A percentile compares a stretch with the other conserved stretches of the same genome.
Conservation (phyloP, 495 filamentous ascomycete genomes). For the Bacidia gigantensis region DNA sequence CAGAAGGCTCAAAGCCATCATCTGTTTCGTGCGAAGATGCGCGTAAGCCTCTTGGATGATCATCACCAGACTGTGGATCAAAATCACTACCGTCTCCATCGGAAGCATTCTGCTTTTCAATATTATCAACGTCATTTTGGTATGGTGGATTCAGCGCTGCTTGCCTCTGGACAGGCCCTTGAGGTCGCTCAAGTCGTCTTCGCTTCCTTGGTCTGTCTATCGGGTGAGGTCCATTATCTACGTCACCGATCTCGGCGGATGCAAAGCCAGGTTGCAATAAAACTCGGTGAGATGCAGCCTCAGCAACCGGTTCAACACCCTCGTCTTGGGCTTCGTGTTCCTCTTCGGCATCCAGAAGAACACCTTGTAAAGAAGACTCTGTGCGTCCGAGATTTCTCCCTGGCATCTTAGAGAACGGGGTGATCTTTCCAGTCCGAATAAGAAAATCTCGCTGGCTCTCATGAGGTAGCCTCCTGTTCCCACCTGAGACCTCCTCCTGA, state of each 20-base stretch:
- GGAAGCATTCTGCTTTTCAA: slow-evolving; percentile 9
- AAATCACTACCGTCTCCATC: slow-evolving; percentile 34
- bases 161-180: background rate
- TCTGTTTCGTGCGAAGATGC: slow-evolving; percentile 19
- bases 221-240: slow-evolving; percentile 13
- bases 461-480: slow-evolving; percentile 48
- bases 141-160: background rate
- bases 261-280: slow-evolving; percentile 78
- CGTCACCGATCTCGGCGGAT: slow-evolving; percentile 26
- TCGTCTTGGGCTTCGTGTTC: slow-evolving; percentile 34
- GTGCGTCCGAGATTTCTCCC: slow-evolving; percentile 37
- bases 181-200: slow-evolving; percentile 20
- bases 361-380: slow-evolving; percentile 51
- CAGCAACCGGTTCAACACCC: slow-evolving; percentile 16
- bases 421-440: slow-evolving; percentile 93
- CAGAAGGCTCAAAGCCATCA: slow-evolving; percentile 22
- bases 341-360: slow-evolving; percentile 64
- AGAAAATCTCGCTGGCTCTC: slow-evolving; percentile 81
- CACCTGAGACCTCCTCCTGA: slow-evolving; percentile 21
- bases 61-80: slow-evolving; percentile 26
- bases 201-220: slow-evolving; percentile 29
- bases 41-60: slow-evolving; percentile 12
- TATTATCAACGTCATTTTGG: background rate
- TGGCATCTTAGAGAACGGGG: slow-evolving; percentile 69
- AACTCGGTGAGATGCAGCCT: slow-evolving; percentile 38